Percentiles rank a stretch among this genome's conserved stretches.
Evolutionary conservation across 805 yeast species (phyloP).

Genomic region (Kuraishia molischiana): DNA sequence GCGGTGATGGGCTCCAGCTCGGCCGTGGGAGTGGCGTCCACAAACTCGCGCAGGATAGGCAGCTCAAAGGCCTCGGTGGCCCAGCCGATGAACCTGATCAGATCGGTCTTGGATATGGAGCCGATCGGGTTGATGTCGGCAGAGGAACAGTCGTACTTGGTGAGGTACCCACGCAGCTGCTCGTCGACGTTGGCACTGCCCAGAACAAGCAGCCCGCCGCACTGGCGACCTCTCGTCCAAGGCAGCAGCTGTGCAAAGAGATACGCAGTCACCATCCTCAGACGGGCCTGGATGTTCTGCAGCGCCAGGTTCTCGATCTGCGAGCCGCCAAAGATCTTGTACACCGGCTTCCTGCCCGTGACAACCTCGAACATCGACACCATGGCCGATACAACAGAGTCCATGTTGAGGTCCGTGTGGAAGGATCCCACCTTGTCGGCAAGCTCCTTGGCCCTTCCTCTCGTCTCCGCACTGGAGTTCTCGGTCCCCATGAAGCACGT

Average conservation of each 20-base stretch:
- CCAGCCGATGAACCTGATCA: constrained; percentile 78
- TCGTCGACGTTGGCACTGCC: constrained; percentile 98
- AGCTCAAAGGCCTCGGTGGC: constrained; percentile 59
- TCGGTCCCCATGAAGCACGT: constrained; percentile 94
- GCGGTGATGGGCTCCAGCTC: constrained; percentile 95
- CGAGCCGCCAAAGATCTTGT: constrained; percentile 89
- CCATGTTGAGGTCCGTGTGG: constrained; percentile 91
- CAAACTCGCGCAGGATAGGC: constrained; percentile 69
- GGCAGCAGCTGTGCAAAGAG: constrained; percentile 91
- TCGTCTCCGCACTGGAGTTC: constrained; percentile 84
- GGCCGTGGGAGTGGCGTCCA: constrained; percentile 94
- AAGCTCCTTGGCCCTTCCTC: constrained; percentile 69
- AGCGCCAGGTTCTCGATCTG: constrained; percentile 86
- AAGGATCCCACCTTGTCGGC: constrained; percentile 75
- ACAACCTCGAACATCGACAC: constrained; percentile 74
- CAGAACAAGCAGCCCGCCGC: constrained; percentile 77
- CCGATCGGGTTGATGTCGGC: constrained; percentile 99
- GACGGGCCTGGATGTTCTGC: constrained; percentile 93
- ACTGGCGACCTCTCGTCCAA: constrained; percentile 72
- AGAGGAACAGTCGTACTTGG: constrained; percentile 94
- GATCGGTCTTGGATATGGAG: constrained; percentile 92
- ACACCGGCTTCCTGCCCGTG: constrained; percentile 83
- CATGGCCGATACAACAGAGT: constrained; percentile 65
- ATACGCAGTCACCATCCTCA: constrained; percentile 91
- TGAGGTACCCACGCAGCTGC: constrained; percentile 87